Conservation (phyloP, 768 basidiomycete species). For the Lentinus tigrinus region DNA sequence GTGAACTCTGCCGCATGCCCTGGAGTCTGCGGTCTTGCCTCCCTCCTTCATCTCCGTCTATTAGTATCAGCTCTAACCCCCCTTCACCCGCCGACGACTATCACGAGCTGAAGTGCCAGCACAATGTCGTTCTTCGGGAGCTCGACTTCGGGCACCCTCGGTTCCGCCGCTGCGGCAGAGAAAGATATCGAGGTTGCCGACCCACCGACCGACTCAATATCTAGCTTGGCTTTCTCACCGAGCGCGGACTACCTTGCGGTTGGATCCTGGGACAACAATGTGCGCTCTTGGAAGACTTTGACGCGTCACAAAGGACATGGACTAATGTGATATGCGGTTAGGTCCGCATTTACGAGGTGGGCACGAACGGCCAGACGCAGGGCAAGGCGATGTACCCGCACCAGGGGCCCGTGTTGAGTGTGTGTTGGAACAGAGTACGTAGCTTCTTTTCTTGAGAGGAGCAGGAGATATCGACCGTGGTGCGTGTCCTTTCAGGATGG, state of each 20-base stretch:
- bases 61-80: background rate
- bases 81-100: background rate
- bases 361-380: constrained; percentile 72
- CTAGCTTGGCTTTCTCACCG: constrained; percentile 79
- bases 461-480: background rate
- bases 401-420: constrained; percentile 83
- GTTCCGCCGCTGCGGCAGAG: constrained; percentile 41
- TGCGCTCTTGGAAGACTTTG: constrained; percentile 33
- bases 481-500: constrained; percentile 59
- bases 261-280: constrained; percentile 93
- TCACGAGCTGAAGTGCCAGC: background rate
- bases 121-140: constrained; percentile 45
- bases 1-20: background rate
- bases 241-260: constrained; percentile 89
- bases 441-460: background rate
- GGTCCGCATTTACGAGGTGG: constrained; percentile 93
- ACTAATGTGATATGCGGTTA: constrained; percentile 29
- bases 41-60: background rate
- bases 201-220: constrained; percentile 85
- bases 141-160: constrained; percentile 35
- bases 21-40: background rate
- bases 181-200: constrained; percentile 83
- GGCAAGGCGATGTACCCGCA: constrained; percentile 91
- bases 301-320: background rate
- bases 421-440: constrained; percentile 89